Base-by-base conservation (phyloP, 208 protist genomes). In the Leishmania gerbilli region DNA sequence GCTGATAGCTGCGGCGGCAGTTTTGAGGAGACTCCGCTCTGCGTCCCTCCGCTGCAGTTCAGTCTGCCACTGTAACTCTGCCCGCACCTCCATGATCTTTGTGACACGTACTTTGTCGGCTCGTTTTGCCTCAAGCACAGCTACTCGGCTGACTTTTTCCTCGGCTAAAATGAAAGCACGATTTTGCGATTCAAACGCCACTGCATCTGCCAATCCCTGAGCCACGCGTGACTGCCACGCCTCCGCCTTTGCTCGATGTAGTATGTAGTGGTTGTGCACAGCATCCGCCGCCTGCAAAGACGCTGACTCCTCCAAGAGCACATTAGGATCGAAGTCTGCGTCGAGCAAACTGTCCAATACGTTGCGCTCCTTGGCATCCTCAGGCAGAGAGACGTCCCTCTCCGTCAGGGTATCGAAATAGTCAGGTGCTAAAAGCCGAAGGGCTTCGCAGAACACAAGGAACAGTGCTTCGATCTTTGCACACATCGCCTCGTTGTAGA, bases 401-500 rank as follows among this genome's bases (percentile, higher is more conserved):
- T 67, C 27, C 8, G 64, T 37, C 6, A 24, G 1, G 17, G 2
- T 15, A 62, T 49, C 56, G 0, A 71, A 71, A 42, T 68, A 83
- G 15, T 15, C 2, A 31, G 84, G 80, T 21, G 72, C 67, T 3
- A 84, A 51, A 31, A 56, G 45, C 60, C 67, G 34, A 31, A 85
- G 42, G 19, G 37, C 21, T 37, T 51, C 71, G 47, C 84, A 91
- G 72, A 91, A 96, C 3, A 55, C 74, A 19, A 77, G 68, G 79
- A 96, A 91, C 19, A 98, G 79, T 5, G 87, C 40, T 45, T 96
- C 87, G 53, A 98, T 98, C 76, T 93, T 93, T 8, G n/a, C 78
- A 67, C 93, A 98, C 95, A 98, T 98, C 15, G 56, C 84, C 69
- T 98, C 92, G 80, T 98, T 98, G 86, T 96, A 98, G 7, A 98